Base-by-base conservation (phyloP, 164 flowering plant genomes). In the Santalum album region DNA sequence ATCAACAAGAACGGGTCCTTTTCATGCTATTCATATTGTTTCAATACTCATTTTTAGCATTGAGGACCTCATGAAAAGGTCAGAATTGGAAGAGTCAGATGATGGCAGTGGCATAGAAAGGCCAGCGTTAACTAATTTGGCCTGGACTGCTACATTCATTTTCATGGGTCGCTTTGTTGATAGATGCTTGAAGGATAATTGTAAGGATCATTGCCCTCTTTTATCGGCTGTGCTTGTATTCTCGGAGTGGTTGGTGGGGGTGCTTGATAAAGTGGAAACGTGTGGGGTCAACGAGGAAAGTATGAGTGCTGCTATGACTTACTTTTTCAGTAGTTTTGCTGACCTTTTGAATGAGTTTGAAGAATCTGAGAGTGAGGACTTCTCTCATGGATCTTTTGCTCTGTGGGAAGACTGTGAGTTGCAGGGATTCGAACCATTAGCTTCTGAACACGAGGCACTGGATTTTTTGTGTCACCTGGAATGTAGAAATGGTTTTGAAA, bases 331-430 rank as follows among this genome's bases (percentile, higher is more conserved):
- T 43, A 53, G 60, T 34, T 69, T 79, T 32, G 72, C 69, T 50
- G 69, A 69, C 27, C 79, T 86, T 43, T 60, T 82, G 48, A 74
- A 75, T 59, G 72, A 57, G 24, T 53, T 86, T 35, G 63, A 65
- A 38, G 53, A 43, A 42, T 36, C 32, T 3, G 55, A 20, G 22
- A 58, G 47, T 22, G 64, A 59, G 56, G 25, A 51, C 21, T n/a
- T 39, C 32, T 61, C 58, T 55, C 47, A 53, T 7, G 60, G 51
- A 19, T n/a, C 32, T 53, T 69, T 60, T 66, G 79, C 82, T 46
- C 71, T 90, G 1, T 90, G 97, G 97, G 97, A 90, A 72, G 97
- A 90, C 64, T 69, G 69, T 66, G 95, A 86, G 58, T 59, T 86
- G 61, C 64, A 65, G 40, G 91, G 92, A 10, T 90, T 82, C 65